phyloP scores from a whole-genome alignment of 768 basidiomycete genomes.

The Leccinum ochraceum region DNA sequence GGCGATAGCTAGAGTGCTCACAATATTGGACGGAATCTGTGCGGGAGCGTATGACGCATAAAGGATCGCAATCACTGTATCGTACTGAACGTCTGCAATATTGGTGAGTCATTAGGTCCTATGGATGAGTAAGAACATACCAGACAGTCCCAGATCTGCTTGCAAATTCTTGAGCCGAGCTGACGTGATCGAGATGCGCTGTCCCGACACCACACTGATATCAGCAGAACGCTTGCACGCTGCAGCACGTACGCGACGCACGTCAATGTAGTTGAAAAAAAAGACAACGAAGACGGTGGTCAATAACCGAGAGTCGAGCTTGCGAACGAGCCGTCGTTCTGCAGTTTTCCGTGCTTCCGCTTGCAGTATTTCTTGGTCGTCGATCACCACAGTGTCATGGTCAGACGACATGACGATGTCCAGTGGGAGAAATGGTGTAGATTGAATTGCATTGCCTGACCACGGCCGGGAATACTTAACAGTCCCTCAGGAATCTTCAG shows the following conservation, averaged over 20 bases:
- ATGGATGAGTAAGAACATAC: background rate
- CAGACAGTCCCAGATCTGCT: background rate
- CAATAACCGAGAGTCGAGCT: slow-evolving; percentile 56
- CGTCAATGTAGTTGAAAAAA: slow-evolving; percentile 72
- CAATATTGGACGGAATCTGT: slow-evolving; percentile 20
- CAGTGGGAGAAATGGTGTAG: background rate
- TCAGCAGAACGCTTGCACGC: background rate
- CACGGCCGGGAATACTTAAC: background rate
- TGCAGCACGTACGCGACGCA: slow-evolving; percentile 25
- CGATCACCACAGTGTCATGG: background rate
- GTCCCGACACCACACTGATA: background rate
- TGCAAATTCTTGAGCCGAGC: background rate
- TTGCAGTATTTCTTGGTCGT: background rate
- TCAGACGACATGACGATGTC: slow-evolving; percentile 13
- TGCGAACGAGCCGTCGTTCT: slow-evolving; percentile 45
- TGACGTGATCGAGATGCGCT: background rate
- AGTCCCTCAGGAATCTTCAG: background rate
- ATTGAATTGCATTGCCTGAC: background rate
- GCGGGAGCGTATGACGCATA: background rate
- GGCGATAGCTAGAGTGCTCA: background rate
- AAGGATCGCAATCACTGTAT: background rate
- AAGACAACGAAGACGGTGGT: slow-evolving; percentile 59
- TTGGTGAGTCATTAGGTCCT: background rate
- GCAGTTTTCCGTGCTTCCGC: slow-evolving; percentile 12
- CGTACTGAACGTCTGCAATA: slow-evolving; percentile 34